Conservation (phyloP, 1,284 basidiomycete species). For the Fomitiporia mediterranea region DNA sequence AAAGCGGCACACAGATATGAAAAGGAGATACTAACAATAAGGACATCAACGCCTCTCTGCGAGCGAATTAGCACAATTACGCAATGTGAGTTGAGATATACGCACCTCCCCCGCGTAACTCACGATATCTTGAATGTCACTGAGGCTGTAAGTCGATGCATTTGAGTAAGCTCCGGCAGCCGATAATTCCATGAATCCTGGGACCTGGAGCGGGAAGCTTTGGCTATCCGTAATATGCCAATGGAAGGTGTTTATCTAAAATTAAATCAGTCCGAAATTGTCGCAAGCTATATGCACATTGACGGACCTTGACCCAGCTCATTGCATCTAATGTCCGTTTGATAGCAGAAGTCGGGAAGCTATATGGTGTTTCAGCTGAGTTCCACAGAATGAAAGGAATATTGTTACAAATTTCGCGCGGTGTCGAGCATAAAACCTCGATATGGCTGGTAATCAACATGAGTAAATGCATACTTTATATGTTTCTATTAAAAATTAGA, state of each 20-base stretch:
- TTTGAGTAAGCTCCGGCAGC: conserved; percentile 64
- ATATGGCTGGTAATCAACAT: conserved; percentile 61
- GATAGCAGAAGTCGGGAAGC: conserved; percentile 65
- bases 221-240: conserved; percentile 79
- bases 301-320: conserved; percentile 76
- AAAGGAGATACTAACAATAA: conserved; percentile 36
- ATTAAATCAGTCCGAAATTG: conserved; percentile 9
- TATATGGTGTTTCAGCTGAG: conserved; percentile 25
- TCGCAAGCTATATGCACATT: conserved; percentile 13
- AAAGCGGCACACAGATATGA: too few relatives aligned
- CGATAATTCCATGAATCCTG: conserved; percentile 59
- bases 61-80: conserved; percentile 44
- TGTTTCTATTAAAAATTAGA: too few relatives aligned
- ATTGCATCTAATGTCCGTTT: conserved; percentile 77
- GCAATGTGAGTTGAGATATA: neutral
- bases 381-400: neutral
- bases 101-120: conserved; percentile 68
- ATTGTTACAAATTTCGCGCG: conserved; percentile 56
- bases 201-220: conserved; percentile 70
- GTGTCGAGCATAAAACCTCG: conserved; percentile 85
- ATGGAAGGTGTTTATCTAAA: conserved; percentile 66
- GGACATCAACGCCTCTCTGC: conserved; percentile 71
- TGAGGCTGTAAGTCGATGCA: conserved; percentile 50
- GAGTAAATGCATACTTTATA: too few relatives aligned
- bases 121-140: conserved; percentile 61